Conservation (phyloP, 495 filamentous ascomycete species). For the Pyrenopolyporus hunteri region DNA sequence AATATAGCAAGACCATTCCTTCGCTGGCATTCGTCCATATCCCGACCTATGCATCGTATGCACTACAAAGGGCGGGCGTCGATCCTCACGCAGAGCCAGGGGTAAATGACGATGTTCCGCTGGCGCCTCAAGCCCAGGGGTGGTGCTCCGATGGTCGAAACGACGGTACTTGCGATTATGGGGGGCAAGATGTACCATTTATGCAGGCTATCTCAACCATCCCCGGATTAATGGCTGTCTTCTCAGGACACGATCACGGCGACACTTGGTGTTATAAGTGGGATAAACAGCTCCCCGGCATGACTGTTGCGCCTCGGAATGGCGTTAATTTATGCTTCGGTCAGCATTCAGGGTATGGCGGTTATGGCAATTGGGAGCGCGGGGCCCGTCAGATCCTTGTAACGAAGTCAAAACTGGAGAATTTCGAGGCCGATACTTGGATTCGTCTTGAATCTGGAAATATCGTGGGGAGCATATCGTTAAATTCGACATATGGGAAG, state of each 20-base stretch:
- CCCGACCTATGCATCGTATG: conserved; percentile 63
- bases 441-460: conserved; percentile 67
- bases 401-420: conserved; percentile 41
- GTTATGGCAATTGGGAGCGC: conserved; percentile 68
- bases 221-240: conserved; percentile 64
- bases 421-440: conserved; percentile 64
- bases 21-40: conserved; percentile 78
- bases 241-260: conserved; percentile 74
- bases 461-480: conserved; percentile 60
- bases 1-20: conserved; percentile 57
- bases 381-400: conserved; percentile 65
- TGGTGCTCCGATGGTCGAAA: conserved; percentile 54
- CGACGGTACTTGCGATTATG: conserved; percentile 47
- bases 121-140: conserved; percentile 59
- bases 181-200: conserved; percentile 66
- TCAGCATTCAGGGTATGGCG: conserved; percentile 74
- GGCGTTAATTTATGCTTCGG: conserved; percentile 67
- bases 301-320: conserved; percentile 41
- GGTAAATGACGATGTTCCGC: conserved; percentile 66
- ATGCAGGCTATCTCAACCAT: conserved; percentile 66
- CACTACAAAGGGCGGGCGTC: conserved; percentile 53
- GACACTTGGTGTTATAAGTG: conserved; percentile 68
- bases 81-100: conserved; percentile 60
- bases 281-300: conserved; percentile 42
- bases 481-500: conserved; percentile 72